phyloP scores from a whole-genome alignment of 1,139 yeast species.

The Petasospora rhodanensis region DNA sequence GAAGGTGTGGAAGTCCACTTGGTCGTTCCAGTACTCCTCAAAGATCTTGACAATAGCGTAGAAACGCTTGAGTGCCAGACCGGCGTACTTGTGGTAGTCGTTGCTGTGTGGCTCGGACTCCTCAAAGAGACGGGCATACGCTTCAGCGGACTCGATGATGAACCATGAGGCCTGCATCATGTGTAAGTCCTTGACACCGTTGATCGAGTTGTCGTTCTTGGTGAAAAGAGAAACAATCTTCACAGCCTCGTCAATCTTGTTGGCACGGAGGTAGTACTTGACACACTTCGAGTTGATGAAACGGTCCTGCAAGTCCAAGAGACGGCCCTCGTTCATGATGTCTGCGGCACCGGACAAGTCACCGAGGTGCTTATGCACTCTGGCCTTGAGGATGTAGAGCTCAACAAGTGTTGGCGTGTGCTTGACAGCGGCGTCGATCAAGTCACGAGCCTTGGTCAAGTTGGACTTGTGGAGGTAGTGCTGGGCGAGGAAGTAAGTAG shows the following conservation, averaged over 20 bases:
- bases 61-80: constrained; percentile 79
- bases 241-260: constrained; percentile 70
- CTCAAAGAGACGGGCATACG: constrained; percentile 49
- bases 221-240: constrained; percentile 77
- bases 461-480: constrained; percentile 60
- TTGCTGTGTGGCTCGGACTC: constrained; percentile 21
- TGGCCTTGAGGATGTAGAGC: constrained; percentile 72
- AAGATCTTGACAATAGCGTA: constrained; percentile 62
- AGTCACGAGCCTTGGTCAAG: constrained; percentile 46
- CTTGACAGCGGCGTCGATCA: constrained; percentile 58
- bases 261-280: constrained; percentile 80
- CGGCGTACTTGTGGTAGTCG: constrained; percentile 44
- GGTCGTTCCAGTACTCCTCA: constrained; percentile 73
- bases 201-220: constrained; percentile 67
- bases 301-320: constrained; percentile 81
- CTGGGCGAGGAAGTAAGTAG: constrained; percentile 75
- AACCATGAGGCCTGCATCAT: constrained; percentile 93
- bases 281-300: constrained; percentile 86
- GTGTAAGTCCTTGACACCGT: constrained; percentile 85
- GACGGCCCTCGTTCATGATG: constrained; percentile 66
- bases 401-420: constrained; percentile 86
- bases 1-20: constrained; percentile 90
- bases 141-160: constrained; percentile 78
- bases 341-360: constrained; percentile 57
- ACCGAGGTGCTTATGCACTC: constrained; percentile 71